Base-by-base conservation (phyloP, 306 rosid species). In the Echinosophora koreensis region DNA sequence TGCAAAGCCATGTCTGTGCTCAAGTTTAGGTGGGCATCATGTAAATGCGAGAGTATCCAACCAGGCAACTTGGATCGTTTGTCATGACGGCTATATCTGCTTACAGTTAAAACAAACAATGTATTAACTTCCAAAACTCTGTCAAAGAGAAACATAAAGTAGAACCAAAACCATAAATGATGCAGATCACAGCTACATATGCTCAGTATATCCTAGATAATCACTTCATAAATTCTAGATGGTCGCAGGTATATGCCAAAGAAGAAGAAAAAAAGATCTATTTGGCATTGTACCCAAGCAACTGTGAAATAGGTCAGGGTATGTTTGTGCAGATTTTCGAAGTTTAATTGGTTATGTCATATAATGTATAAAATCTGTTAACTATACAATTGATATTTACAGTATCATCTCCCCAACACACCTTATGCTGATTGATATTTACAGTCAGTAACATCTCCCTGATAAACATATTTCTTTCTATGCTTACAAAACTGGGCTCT, bases 1-100 rank as follows among this genome's bases (percentile, higher is more conserved):
- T 95, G 97, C 81, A 92, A 80, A 81, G 98, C 98, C 98, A 95
- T 95, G 85, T 95, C 98, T 13, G 98, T 95, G 88, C 98, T 95
- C 88, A 92, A 87, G 76, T 92, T 95, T 81, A 95, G 87, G 86
- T 90, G 90, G 64, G 98, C 97, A 65, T 95, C 98, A n/a, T 87
- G 93, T 75, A 95, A 79, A 84, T 90, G 97, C 15, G 97, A 92
- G 62, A 92, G 85, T 63, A 95, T 92, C 98, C 98, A 95, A 80
- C 97, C 88, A 42, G 97, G 98, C 84, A 95, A 83, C 75, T 94
- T 95, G 17, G 98, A 92, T 27, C 96, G 95, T 76, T 95, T 95
- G 88, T 95, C 98, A 76, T 95, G 97, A 78, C 96, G 98, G 69
- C 96, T 92, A 83, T 92, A 95, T 85, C 97, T 95, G 90, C 89